Percentiles rank a stretch among this genome's conserved stretches.
These are phyloP conservation scores for Solanum chacoense DNA, from an alignment of 305 asterid genomes.

Conservation along the genomic window DNA sequence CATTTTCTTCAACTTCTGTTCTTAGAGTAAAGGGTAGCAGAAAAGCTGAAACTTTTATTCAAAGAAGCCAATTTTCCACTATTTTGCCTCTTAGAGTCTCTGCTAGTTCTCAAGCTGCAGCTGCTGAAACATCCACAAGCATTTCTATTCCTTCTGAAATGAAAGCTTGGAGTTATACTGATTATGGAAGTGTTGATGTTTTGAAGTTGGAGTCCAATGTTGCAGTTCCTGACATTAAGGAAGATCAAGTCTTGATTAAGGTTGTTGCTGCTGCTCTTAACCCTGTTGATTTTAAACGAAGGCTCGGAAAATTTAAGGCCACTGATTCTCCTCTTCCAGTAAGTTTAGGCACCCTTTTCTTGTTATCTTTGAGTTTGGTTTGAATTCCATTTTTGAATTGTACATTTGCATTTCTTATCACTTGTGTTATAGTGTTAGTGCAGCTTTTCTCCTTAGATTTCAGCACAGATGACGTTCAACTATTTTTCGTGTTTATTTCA, in stretches of 20 bases:
- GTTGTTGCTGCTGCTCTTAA: conserved; percentile 88
- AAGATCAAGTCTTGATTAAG: conserved; percentile 77
- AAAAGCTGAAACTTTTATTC: conserved; percentile 8
- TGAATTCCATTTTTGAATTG: neutral
- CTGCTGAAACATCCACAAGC: conserved; percentile 28
- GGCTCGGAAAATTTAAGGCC: conserved; percentile 72
- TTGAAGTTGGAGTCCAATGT: conserved; percentile 55
- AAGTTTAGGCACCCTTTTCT: conserved; percentile 4
- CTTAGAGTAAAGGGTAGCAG: conserved; percentile 6
- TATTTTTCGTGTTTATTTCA: no score
- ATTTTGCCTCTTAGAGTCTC: conserved; percentile 15
- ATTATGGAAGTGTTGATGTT: conserved; percentile 72
- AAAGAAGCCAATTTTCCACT: conserved; percentile 2
- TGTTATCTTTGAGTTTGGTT: neutral
- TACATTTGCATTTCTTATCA: neutral
- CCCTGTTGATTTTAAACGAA: conserved; percentile 83
- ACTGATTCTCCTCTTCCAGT: conserved; percentile 95
- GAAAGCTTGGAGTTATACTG: conserved; percentile 83
- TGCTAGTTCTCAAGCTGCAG: conserved; percentile 53
- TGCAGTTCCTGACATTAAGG: conserved; percentile 54
- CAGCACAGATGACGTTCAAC: neutral
- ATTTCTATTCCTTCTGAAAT: conserved; percentile 51
- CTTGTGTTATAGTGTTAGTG: neutral
- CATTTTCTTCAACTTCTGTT: conserved; percentile 17
- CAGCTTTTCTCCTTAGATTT: neutral